Percentiles rank a stretch among this genome's conserved stretches.
Evolutionary conservation across 2,329 filamentous ascomycete genomes (phyloP).

Genomic region (Aspergillus floridensis): DNA sequence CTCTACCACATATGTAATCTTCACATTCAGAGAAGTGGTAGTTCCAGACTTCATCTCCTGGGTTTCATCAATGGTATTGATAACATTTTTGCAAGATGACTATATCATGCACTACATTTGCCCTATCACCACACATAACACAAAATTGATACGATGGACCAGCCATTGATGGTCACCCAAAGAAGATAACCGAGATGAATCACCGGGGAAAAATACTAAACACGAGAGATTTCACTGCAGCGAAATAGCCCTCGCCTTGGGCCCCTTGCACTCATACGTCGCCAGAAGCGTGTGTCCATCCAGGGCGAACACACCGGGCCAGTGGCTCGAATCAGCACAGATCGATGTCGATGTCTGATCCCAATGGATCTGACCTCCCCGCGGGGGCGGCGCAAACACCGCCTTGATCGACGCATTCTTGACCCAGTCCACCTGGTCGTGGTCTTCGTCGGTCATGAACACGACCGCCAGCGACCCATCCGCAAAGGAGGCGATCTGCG

Average conservation of each 20-base stretch:
- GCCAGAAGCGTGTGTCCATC: constrained; percentile 26
- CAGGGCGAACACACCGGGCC: constrained; percentile 39
- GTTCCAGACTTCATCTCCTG: too few relatives aligned
- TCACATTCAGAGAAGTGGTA: too few relatives aligned
- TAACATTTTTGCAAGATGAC: too few relatives aligned
- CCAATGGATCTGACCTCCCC: too few relatives aligned
- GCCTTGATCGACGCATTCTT: constrained; percentile 42
- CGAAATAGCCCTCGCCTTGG: constrained; percentile 25
- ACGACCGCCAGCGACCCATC: constrained; percentile 44
- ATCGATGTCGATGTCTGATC: constrained; percentile 17
- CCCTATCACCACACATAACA: too few relatives aligned
- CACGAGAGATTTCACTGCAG: not conserved
- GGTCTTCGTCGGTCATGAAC: constrained; percentile 50
- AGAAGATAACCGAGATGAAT: too few relatives aligned
- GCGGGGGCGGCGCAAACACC: constrained; percentile 33
- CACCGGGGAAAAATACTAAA: not conserved
- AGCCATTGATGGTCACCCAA: too few relatives aligned
- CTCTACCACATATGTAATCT: too few relatives aligned
- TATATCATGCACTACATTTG: too few relatives aligned
- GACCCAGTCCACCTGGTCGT: constrained; percentile 37
- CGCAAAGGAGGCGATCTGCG: constrained; percentile 45
- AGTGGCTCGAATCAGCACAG: constrained; percentile 33
- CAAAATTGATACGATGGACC: too few relatives aligned
- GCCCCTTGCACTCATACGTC: constrained; percentile 30
- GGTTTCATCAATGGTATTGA: too few relatives aligned